phyloP scores from a whole-genome alignment of 306 rosid genomes.

The Malus sieversii region DNA sequence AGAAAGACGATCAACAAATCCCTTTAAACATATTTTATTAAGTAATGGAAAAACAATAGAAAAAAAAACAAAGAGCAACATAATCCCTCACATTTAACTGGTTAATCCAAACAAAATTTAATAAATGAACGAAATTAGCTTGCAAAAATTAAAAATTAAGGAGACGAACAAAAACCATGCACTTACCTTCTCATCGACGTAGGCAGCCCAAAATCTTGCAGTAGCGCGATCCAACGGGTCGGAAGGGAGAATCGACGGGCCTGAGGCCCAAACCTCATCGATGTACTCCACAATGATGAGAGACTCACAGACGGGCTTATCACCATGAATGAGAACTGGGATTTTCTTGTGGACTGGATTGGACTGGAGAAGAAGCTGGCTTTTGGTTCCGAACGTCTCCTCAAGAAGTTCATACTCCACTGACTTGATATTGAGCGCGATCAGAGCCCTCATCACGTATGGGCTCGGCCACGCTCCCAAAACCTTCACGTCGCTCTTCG shows the following conservation, averaged over 20 bases:
- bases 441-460: conserved; percentile 22
- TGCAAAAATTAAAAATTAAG: background rate
- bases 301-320: conserved; percentile 47
- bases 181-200: conserved; percentile 46
- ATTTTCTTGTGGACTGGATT: conserved; percentile 52
- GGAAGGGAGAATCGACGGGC: conserved; percentile 42
- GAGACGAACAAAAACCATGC: background rate
- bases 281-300: conserved; percentile 47
- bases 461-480: conserved; percentile 59
- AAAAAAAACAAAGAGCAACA: background rate
- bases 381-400: conserved; percentile 27
- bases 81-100: background rate
- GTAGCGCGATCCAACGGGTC: conserved; percentile 46
- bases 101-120: background rate
- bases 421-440: conserved; percentile 44
- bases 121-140: background rate
- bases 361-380: conserved; percentile 45
- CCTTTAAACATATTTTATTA: background rate
- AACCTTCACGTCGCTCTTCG: conserved; percentile 32
- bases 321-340: conserved; percentile 47
- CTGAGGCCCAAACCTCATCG: conserved; percentile 44
- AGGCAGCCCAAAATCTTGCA: conserved; percentile 55
- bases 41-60: background rate
- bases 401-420: conserved; percentile 32
- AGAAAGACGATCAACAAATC: background rate